These are phyloP conservation scores for Ophiostoma piceae DNA, from an alignment of 2,329 filamentous ascomycete genomes.

Conservation along the genomic window DNA sequence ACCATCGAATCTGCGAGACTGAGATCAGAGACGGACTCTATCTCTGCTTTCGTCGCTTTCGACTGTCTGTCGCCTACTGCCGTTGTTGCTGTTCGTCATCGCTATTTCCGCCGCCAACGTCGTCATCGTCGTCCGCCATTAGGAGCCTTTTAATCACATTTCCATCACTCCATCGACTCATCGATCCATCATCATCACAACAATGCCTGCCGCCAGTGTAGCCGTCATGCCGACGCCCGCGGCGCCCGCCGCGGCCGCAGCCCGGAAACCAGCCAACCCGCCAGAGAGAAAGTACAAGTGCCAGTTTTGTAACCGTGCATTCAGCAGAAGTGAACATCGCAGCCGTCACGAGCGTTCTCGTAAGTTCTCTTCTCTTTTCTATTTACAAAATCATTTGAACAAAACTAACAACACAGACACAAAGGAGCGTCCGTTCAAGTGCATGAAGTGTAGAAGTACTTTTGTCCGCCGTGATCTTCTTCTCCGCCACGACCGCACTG, in stretches of 20 bases:
- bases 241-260: constrained; percentile 57
- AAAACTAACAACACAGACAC: constrained; percentile 61
- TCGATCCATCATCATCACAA: constrained; percentile 34
- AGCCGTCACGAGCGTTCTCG: constrained; percentile 96
- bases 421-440: constrained; percentile 98
- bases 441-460: constrained; percentile 94
- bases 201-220: constrained; percentile 67
- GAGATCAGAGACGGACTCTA: constrained; percentile 33
- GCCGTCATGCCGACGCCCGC: constrained; percentile 59
- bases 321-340: constrained; percentile 94
- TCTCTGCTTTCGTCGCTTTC: constrained; percentile 29
- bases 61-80: constrained; percentile 30
- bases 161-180: constrained; percentile 2
- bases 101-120: constrained; percentile 28
- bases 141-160: background rate
- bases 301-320: constrained; percentile 96
- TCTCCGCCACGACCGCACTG: constrained; percentile 93
- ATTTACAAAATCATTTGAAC: background rate
- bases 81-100: constrained; percentile 28
- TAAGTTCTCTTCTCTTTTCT: constrained; percentile 56
- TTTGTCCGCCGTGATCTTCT: constrained; percentile 96
- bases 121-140: constrained; percentile 29
- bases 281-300: constrained; percentile 99
- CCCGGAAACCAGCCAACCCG: constrained; percentile 68
- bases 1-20: constrained; percentile 46